Conservation (phyloP, 768 basidiomycete genomes). For the Fibroporia radiculosa region DNA sequence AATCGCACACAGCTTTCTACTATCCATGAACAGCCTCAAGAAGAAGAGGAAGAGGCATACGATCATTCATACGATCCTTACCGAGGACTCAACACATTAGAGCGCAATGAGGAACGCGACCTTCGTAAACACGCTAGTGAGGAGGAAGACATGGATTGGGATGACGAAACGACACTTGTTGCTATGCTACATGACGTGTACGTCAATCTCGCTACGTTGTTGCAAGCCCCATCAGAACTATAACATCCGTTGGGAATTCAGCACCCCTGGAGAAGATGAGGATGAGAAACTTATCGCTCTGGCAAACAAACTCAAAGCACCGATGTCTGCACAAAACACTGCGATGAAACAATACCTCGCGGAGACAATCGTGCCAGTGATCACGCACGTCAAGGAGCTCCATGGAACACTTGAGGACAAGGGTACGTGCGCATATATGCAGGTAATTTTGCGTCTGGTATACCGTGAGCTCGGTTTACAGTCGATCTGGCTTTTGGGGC, state of each 20-base stretch:
- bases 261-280: conserved; percentile 13
- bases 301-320: conserved; percentile 18
- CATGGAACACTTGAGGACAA: conserved; percentile 28
- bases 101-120: conserved; percentile 1
- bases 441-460: background rate
- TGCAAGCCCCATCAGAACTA: background rate
- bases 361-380: conserved; percentile 28
- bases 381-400: conserved; percentile 26
- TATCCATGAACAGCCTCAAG: conserved; percentile 14
- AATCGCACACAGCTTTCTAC: conserved; percentile 9
- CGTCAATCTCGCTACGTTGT: conserved; percentile 1
- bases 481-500: conserved; percentile 24
- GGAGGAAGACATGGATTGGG: conserved; percentile 20
- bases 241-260: background rate
- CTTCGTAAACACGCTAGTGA: background rate
- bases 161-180: conserved; percentile 25
- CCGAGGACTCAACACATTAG: conserved; percentile 7
- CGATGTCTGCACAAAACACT: conserved; percentile 21
- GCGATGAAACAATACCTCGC: conserved; percentile 23
- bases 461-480: too few relatives aligned
- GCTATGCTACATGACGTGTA: conserved; percentile 23
- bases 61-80: background rate
- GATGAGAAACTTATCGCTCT: conserved; percentile 18
- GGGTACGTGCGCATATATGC: conserved; percentile 10
- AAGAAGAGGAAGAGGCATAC: conserved; percentile 2